phyloP scores from a whole-genome alignment of 2,329 filamentous ascomycete species.

The Alternaria sp. region DNA sequence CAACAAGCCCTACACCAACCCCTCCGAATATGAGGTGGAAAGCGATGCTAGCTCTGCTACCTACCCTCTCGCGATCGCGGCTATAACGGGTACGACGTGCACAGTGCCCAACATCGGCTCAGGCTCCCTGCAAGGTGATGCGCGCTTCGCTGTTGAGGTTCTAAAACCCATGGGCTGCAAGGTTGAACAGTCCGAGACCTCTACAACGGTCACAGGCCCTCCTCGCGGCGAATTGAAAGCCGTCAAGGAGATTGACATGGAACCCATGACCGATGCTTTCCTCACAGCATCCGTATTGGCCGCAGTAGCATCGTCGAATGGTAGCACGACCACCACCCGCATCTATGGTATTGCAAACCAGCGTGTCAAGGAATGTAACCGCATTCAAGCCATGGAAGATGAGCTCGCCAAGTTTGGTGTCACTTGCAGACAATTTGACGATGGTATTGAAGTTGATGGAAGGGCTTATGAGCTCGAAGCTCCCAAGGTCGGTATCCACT shows the following conservation, averaged over 20 bases:
- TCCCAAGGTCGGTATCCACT: conserved; percentile 73
- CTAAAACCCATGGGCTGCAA: conserved; percentile 90
- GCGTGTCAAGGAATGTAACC: conserved; percentile 96
- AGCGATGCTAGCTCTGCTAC: conserved; percentile 98
- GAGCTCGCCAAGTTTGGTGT: conserved; percentile 95
- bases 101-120: conserved; percentile 97
- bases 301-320: conserved; percentile 79
- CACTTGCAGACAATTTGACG: conserved; percentile 82
- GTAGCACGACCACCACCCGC: conserved; percentile 68
- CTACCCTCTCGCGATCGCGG: conserved; percentile 91
- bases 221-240: conserved; percentile 73
- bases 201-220: conserved; percentile 94
- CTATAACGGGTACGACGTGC: conserved; percentile 93
- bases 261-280: conserved; percentile 99
- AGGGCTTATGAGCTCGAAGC: conserved; percentile 58
- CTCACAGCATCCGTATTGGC: conserved; percentile 92
- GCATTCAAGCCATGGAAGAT: conserved; percentile 93
- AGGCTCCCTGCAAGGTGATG: conserved; percentile 90
- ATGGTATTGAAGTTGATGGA: conserved; percentile 82
- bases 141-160: conserved; percentile 89
- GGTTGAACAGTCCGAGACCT: conserved; percentile 81
- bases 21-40: conserved; percentile 85
- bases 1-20: conserved; percentile 81
- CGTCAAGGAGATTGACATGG: conserved; percentile 90
- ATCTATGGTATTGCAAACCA: conserved; percentile 98